Evolutionary conservation across 1,284 basidiomycete species (phyloP).

Genomic region (Fomitopsis pinicola): DNA sequence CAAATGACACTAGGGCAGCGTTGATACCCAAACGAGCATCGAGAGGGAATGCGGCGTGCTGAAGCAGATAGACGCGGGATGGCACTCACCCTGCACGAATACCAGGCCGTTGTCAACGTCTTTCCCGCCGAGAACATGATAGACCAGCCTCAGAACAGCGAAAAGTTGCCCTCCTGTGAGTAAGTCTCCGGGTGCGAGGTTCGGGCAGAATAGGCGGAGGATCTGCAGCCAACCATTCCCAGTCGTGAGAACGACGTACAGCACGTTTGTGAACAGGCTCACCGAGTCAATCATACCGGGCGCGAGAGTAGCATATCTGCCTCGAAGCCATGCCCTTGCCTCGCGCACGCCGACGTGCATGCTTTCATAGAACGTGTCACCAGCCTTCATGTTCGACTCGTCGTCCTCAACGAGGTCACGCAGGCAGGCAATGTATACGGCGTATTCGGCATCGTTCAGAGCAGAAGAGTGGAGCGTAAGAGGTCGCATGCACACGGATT

Average conservation of each 20-base stretch:
- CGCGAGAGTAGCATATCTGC: constrained; percentile 53
- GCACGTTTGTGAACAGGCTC: constrained; percentile 10
- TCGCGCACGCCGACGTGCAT: constrained; percentile 56
- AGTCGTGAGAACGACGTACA: neutral
- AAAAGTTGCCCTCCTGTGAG: constrained; percentile 72
- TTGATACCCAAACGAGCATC: neutral
- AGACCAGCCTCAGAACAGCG: constrained; percentile 59
- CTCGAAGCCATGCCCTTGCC: constrained; percentile 69
- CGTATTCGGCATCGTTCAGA: constrained; percentile 67
- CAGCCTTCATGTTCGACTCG: constrained; percentile 19
- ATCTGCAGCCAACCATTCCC: constrained; percentile 39
- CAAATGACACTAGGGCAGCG: neutral
- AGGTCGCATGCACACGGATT: constrained; percentile 38
- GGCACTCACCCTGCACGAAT: constrained; percentile 60
- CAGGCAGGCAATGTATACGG: constrained; percentile 56
- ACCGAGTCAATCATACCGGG: constrained; percentile 58
- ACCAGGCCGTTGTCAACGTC: constrained; percentile 57
- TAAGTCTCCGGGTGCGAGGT: constrained; percentile 43
- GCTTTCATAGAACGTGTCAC: constrained; percentile 46
- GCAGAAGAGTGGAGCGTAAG: constrained; percentile 69
- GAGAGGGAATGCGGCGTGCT: neutral
- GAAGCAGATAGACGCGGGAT: neutral
- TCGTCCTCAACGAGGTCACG: constrained; percentile 45
- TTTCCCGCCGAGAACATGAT: constrained; percentile 58
- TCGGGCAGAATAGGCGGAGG: constrained; percentile 56